Percentiles rank a stretch among this genome's conserved stretches.
Evolutionary conservation across 1,284 basidiomycete species (phyloP).

Genomic region (Rhodotorula sp.): DNA sequence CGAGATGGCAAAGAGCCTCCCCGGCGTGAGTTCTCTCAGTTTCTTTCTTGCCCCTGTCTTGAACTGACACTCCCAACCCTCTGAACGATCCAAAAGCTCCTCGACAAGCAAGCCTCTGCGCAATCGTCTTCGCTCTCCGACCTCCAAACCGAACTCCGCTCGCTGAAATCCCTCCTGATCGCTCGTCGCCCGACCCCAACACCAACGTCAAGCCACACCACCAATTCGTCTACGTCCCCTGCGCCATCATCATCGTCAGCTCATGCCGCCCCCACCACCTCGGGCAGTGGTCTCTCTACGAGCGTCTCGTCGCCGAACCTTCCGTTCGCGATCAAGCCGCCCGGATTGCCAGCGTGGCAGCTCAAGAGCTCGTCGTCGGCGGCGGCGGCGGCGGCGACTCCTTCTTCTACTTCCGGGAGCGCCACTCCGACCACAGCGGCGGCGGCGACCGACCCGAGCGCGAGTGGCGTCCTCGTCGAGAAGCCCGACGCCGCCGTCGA

Average conservation of each 20-base stretch:
- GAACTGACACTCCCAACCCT: background rate
- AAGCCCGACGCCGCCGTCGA: conserved; percentile 16
- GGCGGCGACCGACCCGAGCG: conserved; percentile 20
- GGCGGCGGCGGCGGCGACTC: background rate
- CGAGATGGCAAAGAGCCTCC: conserved; percentile 83
- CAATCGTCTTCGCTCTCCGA: conserved; percentile 65
- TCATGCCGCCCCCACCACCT: too few relatives aligned
- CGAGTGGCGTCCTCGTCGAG: conserved; percentile 40
- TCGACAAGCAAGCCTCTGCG: conserved; percentile 85
- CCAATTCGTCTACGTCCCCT: background rate
- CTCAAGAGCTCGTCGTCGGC: conserved; percentile 47
- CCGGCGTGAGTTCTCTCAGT: conserved; percentile 62
- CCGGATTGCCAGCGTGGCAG: conserved; percentile 87
- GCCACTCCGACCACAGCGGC: background rate
- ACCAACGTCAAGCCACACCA: conserved; percentile 5
- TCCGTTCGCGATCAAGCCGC: conserved; percentile 54
- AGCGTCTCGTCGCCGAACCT: background rate
- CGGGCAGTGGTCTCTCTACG: background rate
- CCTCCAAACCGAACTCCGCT: conserved; percentile 91
- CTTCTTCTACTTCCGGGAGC: conserved; percentile 1
- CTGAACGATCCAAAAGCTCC: conserved; percentile 62
- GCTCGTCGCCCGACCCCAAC: conserved; percentile 52
- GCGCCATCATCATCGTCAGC: background rate
- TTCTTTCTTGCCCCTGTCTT: background rate
- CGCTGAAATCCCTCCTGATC: conserved; percentile 79